Base-by-base conservation (phyloP, 2,329 filamentous ascomycete species). In the Akanthomyces muscarius region DNA sequence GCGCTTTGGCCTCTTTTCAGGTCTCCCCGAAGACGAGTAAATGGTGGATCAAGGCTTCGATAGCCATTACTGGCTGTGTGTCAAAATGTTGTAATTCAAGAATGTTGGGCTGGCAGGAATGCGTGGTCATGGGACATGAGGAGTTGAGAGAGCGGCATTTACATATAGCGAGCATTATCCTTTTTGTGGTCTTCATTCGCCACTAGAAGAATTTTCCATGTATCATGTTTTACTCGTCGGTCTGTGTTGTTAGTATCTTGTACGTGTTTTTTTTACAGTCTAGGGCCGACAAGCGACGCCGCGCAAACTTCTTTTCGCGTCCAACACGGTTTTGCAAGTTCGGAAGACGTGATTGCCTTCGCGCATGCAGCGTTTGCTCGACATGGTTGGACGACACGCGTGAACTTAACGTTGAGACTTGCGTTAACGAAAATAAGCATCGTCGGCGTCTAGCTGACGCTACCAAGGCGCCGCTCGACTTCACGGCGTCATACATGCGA, bases 1-100 rank as follows among this genome's bases (percentile, higher is more conserved):
- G 83, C 85, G 89, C 71, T 88, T 92, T 74, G 88, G 89, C 60
- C 78, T 91, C 65, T 90, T 92, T 74, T 89, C 87, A 64, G 86
- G 87, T 41, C 77, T 84, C 65, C 86, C 87, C 51, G 88, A 90
- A 69, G 87, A 90, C 62, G 77, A 70, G 50, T 62, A 45, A 25
- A 42, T 16, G 48, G 33, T 58, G 25, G 59, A 36, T 52, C n/a
- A n/a, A 28, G 33, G 59, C n/a, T 50, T 57, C 50, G 30, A 52
- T 23, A n/a, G 58, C 41, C 48, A 48, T 36, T 18, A 21, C 11
- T 38, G 41, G 53, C 30, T 41, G 54, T 30, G 53, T 59, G 50
- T 44, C 33, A 53, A 56, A 60, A 65, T 48, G 33, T 47, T 61
- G 30, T 55, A 62, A 38, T 58, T 61, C 52, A 44, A 60, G 47